A percentile compares a stretch with the other conserved stretches of the same genome.
These are phyloP conservation scores for Schizochytrium sp. DNA, from an alignment of 108 stramenopile species.

Conservation along the genomic window DNA sequence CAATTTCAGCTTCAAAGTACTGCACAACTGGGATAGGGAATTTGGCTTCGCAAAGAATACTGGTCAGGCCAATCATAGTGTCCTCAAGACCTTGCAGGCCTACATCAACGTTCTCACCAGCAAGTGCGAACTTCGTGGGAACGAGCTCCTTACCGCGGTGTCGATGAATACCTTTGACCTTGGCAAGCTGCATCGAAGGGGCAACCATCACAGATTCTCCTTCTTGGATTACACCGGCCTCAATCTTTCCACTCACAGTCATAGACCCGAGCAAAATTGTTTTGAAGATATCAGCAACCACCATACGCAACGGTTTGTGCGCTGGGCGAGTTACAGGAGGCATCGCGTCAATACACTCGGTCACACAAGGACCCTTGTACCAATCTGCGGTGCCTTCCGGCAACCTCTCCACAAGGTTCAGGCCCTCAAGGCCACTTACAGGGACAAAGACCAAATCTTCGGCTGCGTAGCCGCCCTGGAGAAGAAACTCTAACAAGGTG, in stretches of 20 bases:
- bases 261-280: conserved; percentile 82
- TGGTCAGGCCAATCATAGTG: conserved; percentile 82
- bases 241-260: conserved; percentile 80
- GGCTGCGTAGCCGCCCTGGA: conserved; percentile 70
- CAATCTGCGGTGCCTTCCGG: conserved; percentile 71
- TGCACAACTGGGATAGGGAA: conserved; percentile 73
- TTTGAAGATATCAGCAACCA: conserved; percentile 79
- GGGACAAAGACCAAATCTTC: conserved; percentile 77
- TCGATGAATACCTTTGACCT: conserved; percentile 73
- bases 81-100: conserved; percentile 82
- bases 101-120: conserved; percentile 89
- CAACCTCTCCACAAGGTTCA: conserved; percentile 72
- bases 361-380: conserved; percentile 82
- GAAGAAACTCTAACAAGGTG: conserved; percentile 72
- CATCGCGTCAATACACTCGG: conserved; percentile 80
- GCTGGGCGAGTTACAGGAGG: conserved; percentile 68
- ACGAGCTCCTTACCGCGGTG: conserved; percentile 79
- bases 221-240: conserved; percentile 81
- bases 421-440: conserved; percentile 79
- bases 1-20: conserved; percentile 75
- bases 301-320: conserved; percentile 75
- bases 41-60: conserved; percentile 80
- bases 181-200: conserved; percentile 85
- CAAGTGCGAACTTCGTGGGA: conserved; percentile 75
- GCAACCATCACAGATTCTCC: conserved; percentile 82